phyloP scores from a whole-genome alignment of 2,329 filamentous ascomycete species.

The Ophiosphaerella herpotricha region DNA sequence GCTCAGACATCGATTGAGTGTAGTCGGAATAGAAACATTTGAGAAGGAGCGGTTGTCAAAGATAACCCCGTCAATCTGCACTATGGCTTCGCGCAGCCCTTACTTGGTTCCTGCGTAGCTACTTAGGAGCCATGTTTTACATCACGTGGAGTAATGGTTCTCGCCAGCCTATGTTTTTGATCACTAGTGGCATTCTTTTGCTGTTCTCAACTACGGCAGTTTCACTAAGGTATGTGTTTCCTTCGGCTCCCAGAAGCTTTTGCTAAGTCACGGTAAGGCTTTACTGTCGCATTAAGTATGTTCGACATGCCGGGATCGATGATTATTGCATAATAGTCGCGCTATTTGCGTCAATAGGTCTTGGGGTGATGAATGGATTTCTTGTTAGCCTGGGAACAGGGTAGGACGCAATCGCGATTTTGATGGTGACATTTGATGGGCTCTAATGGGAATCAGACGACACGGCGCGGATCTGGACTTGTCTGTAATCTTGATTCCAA shows the following conservation, averaged over 20 bases:
- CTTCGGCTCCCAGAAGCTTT: neutral
- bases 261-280: slow-evolving; percentile 2
- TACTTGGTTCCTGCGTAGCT: neutral
- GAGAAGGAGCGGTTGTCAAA: neutral
- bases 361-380: slow-evolving; percentile 4
- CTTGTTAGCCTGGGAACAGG: slow-evolving; percentile 7
- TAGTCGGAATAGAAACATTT: neutral
- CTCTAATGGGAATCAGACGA: slow-evolving; percentile 6
- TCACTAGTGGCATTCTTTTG: slow-evolving; percentile 14
- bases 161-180: slow-evolving; percentile 26
- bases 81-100: neutral
- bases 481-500: slow-evolving; percentile 16
- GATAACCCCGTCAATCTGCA: neutral
- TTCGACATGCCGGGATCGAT: slow-evolving; percentile 18
- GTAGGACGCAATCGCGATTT: neutral
- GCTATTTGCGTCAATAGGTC: slow-evolving; percentile 1
- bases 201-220: slow-evolving; percentile 13
- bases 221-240: neutral
- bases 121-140: slow-evolving; percentile 5
- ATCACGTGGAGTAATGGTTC: slow-evolving; percentile 21
- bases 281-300: slow-evolving; percentile 14
- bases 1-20: neutral
- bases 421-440: slow-evolving; percentile 2
- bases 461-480: slow-evolving; percentile 15
- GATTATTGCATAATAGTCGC: slow-evolving; percentile 24